Conservation (phyloP, 2,329 filamentous ascomycete species). For the Mariannaea elegans region DNA sequence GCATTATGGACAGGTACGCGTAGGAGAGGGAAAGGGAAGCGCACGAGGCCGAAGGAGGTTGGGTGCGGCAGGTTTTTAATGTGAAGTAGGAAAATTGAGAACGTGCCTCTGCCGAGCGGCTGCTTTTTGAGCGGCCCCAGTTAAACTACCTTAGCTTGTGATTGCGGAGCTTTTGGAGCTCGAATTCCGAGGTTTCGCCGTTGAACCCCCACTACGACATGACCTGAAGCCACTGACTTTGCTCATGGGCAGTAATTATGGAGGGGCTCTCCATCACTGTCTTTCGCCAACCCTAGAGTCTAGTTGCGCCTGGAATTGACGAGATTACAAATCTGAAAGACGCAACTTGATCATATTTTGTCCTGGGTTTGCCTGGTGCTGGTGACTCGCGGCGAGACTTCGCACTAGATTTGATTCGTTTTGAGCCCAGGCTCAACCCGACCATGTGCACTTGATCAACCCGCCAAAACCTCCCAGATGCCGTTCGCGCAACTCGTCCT, state of each 20-base stretch:
- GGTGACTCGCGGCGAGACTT: constrained; percentile 20
- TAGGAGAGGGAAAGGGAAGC: constrained; percentile 25
- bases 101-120: constrained; percentile 23
- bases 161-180: constrained; percentile 39
- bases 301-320: constrained; percentile 14
- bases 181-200: constrained; percentile 39
- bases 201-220: constrained; percentile 25
- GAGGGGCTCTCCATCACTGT: constrained; percentile 34
- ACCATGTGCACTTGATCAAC: constrained; percentile 39
- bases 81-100: constrained; percentile 33
- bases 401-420: constrained; percentile 5
- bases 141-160: constrained; percentile 39
- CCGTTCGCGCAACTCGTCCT: constrained; percentile 82
- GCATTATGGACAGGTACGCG: constrained; percentile 47
- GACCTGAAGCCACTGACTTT: constrained; percentile 29
- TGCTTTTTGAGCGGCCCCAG: constrained; percentile 30
- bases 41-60: constrained; percentile 20
- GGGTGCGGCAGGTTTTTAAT: constrained; percentile 28
- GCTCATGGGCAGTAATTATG: constrained; percentile 27
- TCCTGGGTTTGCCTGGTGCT: constrained; percentile 4
- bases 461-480: constrained; percentile 51
- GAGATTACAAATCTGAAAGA: constrained; percentile 13
- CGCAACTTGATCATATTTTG: neutral
- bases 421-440: neutral
- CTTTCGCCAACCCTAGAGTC: constrained; percentile 10